Evolutionary conservation across 2,329 filamentous ascomycete genomes (phyloP).

Genomic region (Botrytis paeoniae): DNA sequence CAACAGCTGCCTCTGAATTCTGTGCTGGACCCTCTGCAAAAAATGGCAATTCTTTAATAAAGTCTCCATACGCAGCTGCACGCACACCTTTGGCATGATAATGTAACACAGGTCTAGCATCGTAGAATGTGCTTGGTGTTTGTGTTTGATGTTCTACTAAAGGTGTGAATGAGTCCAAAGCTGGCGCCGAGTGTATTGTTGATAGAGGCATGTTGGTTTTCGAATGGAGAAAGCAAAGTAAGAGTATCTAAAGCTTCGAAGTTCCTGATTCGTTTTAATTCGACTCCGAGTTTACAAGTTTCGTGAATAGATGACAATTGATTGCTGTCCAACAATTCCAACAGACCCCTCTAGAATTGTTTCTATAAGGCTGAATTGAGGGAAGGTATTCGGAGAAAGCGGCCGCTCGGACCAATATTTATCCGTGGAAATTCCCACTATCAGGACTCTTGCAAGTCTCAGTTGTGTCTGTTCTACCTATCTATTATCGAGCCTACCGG

Average conservation of each 20-base stretch:
- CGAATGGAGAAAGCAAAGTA: background rate
- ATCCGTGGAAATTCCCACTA: background rate
- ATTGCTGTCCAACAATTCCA: background rate
- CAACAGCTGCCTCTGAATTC: slow-evolving; percentile 14
- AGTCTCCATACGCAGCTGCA: slow-evolving; percentile 54
- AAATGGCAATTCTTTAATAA: slow-evolving; percentile 51
- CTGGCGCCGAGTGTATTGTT: slow-evolving; percentile 57
- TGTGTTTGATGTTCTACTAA: slow-evolving; percentile 68
- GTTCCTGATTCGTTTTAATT: background rate
- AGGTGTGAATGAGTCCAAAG: slow-evolving; percentile 57
- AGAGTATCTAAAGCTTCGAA: background rate
- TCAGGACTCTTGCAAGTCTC: background rate
- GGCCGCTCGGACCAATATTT: background rate
- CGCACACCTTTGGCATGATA: slow-evolving; percentile 56
- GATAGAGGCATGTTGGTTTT: slow-evolving; percentile 38
- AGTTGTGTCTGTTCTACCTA: background rate
- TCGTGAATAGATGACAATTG: background rate
- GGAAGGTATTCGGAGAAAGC: background rate
- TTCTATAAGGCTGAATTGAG: background rate
- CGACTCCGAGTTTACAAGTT: background rate
- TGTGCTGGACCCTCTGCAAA: slow-evolving; percentile 41
- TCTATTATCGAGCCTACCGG: background rate
- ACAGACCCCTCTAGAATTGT: slow-evolving; percentile 7
- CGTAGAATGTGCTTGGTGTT: slow-evolving; percentile 70
- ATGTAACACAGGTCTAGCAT: slow-evolving; percentile 68